Evolutionary conservation across 768 basidiomycete species (phyloP), one percentile per base, ranked within the genome.

Genomic region (Xerocomellus chrysenteron): DNA sequence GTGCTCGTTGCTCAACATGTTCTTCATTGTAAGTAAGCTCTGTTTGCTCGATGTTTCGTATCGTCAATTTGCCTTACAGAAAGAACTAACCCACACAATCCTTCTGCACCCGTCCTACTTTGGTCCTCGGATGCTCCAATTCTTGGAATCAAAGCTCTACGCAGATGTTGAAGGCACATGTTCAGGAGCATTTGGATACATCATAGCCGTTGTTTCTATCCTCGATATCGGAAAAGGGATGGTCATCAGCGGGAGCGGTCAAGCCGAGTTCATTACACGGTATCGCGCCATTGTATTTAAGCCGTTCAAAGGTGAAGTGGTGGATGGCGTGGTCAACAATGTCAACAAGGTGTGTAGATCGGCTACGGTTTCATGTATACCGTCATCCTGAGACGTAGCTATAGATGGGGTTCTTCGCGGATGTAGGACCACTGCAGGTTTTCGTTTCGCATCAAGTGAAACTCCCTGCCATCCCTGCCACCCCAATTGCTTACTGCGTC

Each of bases 261-360:
- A 96, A 74, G 97, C 97, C 5, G 93, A 98, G 75, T 99, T 99
- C 73, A 82, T 92, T 60, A 93, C 94, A 21, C 80, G 89, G 52
- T 99, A 98, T 74, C 86, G 90, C 28, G 97, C 97, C 7, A 94
- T 99, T 61, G 96, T 99, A 19, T 98, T 97, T 83, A 95, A 98
- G 74, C 97, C 97, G n/a, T 98, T 98, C 82, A 97, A 98, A 73
- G 95, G 94, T 11, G 96, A 99, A 70, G 96, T 98, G 5, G 91
- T 99, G 17, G 97, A 99, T 70, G 96, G 94, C 0, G 87, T 94
- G 4, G 96, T 99, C 17, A 89, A 88, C 65, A 94, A 92, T 58
- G 97, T 99, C 36, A 95, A 87, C 72, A 97, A 97, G 82, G 96
- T 94, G 63, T 65, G 86, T 35, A 19, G 13, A 24, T 47, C 17